Base-by-base conservation (phyloP, 106 monocot genomes). In the Apostasia ramifera region DNA sequence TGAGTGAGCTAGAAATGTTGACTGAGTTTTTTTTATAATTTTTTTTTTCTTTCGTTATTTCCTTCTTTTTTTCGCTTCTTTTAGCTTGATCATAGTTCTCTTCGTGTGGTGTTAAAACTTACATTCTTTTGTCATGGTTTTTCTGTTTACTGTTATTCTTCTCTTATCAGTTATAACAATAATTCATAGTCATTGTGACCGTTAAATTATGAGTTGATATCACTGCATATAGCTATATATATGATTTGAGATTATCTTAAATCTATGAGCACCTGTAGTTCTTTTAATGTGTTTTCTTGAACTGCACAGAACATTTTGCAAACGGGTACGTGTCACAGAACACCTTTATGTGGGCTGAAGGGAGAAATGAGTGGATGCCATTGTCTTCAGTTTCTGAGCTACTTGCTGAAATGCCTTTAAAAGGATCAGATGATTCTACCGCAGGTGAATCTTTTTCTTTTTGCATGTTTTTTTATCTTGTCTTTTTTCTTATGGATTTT, bases 351-450 rank as follows among this genome's bases (percentile, higher is more conserved):
- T 98, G 98, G 98, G 61, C 80, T 11, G 83, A 98, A 78, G 98
- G 93, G 54, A 85, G 85, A 71, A 83, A 66, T 57, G 90, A 93
- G 4, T 98, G 98, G 98, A 55, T 82, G 81, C 81, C 93, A 40
- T 71, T 93, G 8, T 98, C 87, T 44, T 81, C 83, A 9, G 81
- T 98, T 51, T 81, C 85, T 6, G 93, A 93, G 68, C 50, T 92
- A n/a, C 67, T 55, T 44, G 49, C 61, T 8, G 73, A 49, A 47
- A 63, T 82, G 53, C 15, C 67, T 50, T 12, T 45, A 0, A 63
- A 68, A 59, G 71, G 39, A 68, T 48, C 54, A 63, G 63, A 74
- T 59, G 11, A 67, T 57, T 64, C 80, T 73, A 5, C 62, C 66
- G 46, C 59, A 77, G 78, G 80, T 84, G 49, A 74, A 44, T 59